Evolutionary conservation across 202 grass and related monocot species (phyloP).

Genomic region (Alloteropsis angusta): DNA sequence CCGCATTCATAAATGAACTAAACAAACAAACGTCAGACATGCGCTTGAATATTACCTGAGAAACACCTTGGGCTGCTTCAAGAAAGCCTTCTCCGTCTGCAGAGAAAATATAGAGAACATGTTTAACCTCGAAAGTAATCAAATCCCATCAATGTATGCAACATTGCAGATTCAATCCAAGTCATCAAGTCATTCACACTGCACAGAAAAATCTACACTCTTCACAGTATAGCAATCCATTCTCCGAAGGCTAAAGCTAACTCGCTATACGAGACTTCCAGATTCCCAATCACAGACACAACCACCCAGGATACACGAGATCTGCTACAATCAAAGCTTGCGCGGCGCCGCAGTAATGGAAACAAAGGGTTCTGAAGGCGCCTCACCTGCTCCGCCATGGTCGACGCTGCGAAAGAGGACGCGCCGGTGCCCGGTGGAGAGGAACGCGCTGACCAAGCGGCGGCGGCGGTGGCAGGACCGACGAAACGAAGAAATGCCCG

Average conservation of each 20-base stretch:
- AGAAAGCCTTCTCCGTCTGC: constrained; percentile 70
- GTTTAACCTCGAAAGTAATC: not conserved
- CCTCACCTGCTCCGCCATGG: constrained; percentile 68
- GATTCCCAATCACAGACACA: not conserved
- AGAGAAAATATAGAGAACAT: not conserved
- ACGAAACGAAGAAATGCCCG: constrained; percentile 12
- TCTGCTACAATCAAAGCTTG: not conserved
- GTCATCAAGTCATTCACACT: not conserved
- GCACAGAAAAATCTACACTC: not conserved
- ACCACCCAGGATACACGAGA: not conserved
- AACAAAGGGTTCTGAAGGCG: not conserved
- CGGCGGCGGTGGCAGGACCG: constrained; percentile 6
- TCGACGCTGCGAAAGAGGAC: not conserved
- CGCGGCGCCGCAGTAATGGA: not conserved
- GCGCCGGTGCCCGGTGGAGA: not conserved
- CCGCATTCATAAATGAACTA: not conserved
- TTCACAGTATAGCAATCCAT: not conserved
- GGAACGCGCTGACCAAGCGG: not conserved
- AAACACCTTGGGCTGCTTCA: constrained; percentile 82
- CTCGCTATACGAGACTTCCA: not conserved
- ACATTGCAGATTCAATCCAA: not conserved
- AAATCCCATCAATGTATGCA: not conserved
- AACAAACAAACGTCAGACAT: not conserved
- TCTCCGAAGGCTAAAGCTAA: not conserved
- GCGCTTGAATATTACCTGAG: constrained; percentile 38